A percentile compares a stretch with the other conserved stretches of the same genome.
Evolutionary conservation across 148 eudicot genomes (phyloP).

Genomic region (Spergularia marina): DNA sequence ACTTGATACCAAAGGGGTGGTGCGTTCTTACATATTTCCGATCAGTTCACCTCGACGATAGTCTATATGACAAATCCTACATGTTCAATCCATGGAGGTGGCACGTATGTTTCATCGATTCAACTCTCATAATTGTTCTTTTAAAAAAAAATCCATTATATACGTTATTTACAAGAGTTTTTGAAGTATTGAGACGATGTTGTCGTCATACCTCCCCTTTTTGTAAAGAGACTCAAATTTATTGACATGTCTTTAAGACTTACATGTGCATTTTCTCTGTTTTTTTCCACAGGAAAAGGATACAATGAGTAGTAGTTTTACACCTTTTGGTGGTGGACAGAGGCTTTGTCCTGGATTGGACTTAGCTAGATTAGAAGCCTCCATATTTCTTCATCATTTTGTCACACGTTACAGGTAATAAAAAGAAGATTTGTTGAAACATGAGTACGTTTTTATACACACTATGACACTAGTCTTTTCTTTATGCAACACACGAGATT

Average conservation of each 20-base stretch:
- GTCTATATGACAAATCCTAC: slow-evolving; percentile 51
- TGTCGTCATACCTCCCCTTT: too few relatives aligned
- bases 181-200: too few relatives aligned
- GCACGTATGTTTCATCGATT: slow-evolving; percentile 49
- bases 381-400: slow-evolving; percentile 83
- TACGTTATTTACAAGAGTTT: neutral
- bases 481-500: too few relatives aligned
- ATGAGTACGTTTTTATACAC: too few relatives aligned
- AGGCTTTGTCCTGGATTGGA: slow-evolving; percentile 92
- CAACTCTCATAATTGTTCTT: too few relatives aligned
- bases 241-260: too few relatives aligned
- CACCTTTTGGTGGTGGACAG: slow-evolving; percentile 98
- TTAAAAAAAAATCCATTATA: too few relatives aligned
- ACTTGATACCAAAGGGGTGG: slow-evolving; percentile 85
- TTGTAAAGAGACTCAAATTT: too few relatives aligned
- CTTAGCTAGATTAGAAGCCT: slow-evolving; percentile 84
- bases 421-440: too few relatives aligned
- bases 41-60: slow-evolving; percentile 75
- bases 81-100: slow-evolving; percentile 92
- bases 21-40: slow-evolving; percentile 74
- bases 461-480: too few relatives aligned
- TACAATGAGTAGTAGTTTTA: slow-evolving; percentile 51
- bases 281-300: slow-evolving; percentile 48
- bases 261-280: neutral
- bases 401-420: slow-evolving; percentile 73